Evolutionary conservation across 1,284 basidiomycete species (phyloP), one percentile per base, ranked within the genome.

Genomic region (Dichomitus squalens): DNA sequence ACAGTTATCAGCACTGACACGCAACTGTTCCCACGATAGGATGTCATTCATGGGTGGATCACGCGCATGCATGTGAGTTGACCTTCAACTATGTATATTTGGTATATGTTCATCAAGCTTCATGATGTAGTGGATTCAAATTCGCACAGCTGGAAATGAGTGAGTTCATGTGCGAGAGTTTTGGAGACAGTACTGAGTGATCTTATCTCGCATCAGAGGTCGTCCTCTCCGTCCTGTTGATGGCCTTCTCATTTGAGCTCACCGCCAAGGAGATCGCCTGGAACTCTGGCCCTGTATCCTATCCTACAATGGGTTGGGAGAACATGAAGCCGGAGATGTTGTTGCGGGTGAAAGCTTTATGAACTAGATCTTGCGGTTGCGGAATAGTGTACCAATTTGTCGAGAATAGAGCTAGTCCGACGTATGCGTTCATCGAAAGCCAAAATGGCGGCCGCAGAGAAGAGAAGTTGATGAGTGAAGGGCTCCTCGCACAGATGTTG

Each of bases 111-210:
- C 29, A 49, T 6, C n/a, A n/a, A 18, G 21, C 16, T 11, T 16
- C 5, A 12, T 31, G 29, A 3, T 33, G 7, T 55, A 74, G 72
- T 29, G 72, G 72, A 5, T 74, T 72, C 64, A 72, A 70, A 54
- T 73, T 73, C 55, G 68, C 73, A 6, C 67, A 72, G 52, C 56
- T 74, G 16, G 73, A 74, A 53, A 74, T 74, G 70, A 74, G 72
- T 73, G 47, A 29, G 72, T 39, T 5, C 18, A 7, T 35, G n/a
- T 36, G 18, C 35, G n/a, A 12, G 11, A 27, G 23, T 21, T 23
- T 25, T 9, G 7, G 9, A 25, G 23, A 5, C 20, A 7, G 1
- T 6, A 14, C 9, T 41, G 11, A 29, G 16, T 12, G 27, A 48
- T 23, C 9, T 11, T 4, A n/a, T 16, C 34, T 1, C n/a, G 16